Evolutionary conservation across 805 yeast species (phyloP).

Genomic region (Torulaspora maleeae): DNA sequence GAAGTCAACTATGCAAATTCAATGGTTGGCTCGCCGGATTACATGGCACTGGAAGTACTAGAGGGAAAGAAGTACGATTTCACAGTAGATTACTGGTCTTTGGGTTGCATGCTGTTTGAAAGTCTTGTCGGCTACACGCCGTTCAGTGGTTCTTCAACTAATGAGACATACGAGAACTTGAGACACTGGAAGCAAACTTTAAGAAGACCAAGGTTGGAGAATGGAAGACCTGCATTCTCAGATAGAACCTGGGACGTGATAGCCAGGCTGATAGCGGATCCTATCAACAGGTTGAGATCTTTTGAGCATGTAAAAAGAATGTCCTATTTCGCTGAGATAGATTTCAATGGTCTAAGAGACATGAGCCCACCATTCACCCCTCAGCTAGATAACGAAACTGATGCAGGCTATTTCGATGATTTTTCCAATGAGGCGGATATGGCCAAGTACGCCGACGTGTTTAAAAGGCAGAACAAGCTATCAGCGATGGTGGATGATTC

Average conservation of each 20-base stretch:
- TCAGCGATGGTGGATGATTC: conserved; percentile 59
- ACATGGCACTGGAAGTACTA: conserved; percentile 96
- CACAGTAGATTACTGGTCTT: conserved; percentile 97
- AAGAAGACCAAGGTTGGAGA: conserved; percentile 85
- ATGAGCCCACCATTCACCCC: conserved; percentile 94
- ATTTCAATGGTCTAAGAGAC: conserved; percentile 65
- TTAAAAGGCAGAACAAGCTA: conserved; percentile 83
- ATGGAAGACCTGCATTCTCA: conserved; percentile 86
- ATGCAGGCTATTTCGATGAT: conserved; percentile 98
- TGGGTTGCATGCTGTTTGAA: conserved; percentile 96
- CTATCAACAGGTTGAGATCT: conserved; percentile 65
- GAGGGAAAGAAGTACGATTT: conserved; percentile 92
- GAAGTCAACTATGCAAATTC: conserved; percentile 89
- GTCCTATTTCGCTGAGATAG: conserved; percentile 79
- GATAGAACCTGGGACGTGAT: conserved; percentile 95
- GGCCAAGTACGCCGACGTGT: conserved; percentile 96
- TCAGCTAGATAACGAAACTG: conserved; percentile 92
- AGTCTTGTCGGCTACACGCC: conserved; percentile 97
- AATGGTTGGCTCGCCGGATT: conserved; percentile 97
- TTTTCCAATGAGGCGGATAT: conserved; percentile 93
- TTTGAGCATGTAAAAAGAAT: conserved; percentile 77
- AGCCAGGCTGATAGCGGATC: conserved; percentile 72
- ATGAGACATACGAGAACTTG: conserved; percentile 90
- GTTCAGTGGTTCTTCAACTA: conserved; percentile 86
- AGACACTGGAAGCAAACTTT: conserved; percentile 88